Percentiles rank a stretch among this genome's conserved stretches.
Evolutionary conservation across 202 grass and related monocot genomes (phyloP).

Genomic region (Cymbopogon flexuosus): DNA sequence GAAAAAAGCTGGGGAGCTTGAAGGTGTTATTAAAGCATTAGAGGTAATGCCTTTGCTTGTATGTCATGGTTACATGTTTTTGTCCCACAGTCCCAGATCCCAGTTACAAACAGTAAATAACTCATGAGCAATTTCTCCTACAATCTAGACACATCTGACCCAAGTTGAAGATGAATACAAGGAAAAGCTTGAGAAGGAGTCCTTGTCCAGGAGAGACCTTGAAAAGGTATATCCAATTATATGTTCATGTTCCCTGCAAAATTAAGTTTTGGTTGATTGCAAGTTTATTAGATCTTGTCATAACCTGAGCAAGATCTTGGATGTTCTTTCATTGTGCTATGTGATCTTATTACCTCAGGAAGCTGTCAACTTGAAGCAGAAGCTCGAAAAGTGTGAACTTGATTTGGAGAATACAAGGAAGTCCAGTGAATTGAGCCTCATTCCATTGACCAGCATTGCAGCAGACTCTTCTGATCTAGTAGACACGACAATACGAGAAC

Average conservation of each 20-base stretch:
- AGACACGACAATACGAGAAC: slow-evolving; percentile 37
- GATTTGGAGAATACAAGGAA: slow-evolving; percentile 89
- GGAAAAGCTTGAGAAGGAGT: slow-evolving; percentile 81
- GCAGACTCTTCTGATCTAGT: slow-evolving; percentile 17
- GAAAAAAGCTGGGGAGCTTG: slow-evolving; percentile 82
- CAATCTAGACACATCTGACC: slow-evolving; percentile 67
- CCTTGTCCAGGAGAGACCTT: slow-evolving; percentile 49
- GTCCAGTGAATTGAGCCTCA: slow-evolving; percentile 66
- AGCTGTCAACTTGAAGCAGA: slow-evolving; percentile 64
- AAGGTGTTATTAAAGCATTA: slow-evolving; percentile 99
- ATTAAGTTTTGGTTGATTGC: not conserved
- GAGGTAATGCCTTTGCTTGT: slow-evolving; percentile 54
- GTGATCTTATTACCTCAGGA: slow-evolving; percentile 47
- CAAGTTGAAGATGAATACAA: slow-evolving; percentile 97
- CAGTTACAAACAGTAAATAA: not conserved
- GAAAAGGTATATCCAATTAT: slow-evolving; percentile 59
- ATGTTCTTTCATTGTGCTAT: not conserved
- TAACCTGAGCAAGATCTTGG: not conserved
- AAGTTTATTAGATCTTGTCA: slow-evolving; percentile 6
- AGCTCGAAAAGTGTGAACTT: slow-evolving; percentile 70
- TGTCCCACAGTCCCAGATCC: not conserved
- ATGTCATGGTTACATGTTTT: not conserved
- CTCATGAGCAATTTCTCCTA: slow-evolving; percentile 28
- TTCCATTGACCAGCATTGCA: slow-evolving; percentile 44
- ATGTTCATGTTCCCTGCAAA: slow-evolving; percentile 2